These are phyloP conservation scores for Jackrogersella minutella DNA, from an alignment of 495 filamentous ascomycete species.

Conservation along the genomic window DNA sequence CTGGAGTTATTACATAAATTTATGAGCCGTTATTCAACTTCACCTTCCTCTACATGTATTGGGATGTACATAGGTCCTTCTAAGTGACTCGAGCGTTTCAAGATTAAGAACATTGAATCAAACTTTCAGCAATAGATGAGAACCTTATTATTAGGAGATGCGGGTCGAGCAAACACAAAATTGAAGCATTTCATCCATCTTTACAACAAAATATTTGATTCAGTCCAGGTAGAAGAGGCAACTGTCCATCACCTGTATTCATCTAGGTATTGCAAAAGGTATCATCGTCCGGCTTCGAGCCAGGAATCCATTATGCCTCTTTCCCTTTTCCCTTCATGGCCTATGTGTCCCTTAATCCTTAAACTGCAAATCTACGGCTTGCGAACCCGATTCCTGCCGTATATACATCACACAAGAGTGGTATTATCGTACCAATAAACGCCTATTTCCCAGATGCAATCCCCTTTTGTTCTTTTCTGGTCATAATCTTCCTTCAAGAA, in stretches of 20 bases:
- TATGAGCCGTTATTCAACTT: background rate
- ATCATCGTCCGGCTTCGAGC: slow-evolving; percentile 34
- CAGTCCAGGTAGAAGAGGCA: background rate
- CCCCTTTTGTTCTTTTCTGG: slow-evolving; percentile 8
- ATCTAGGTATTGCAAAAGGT: slow-evolving; percentile 29
- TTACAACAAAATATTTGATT: background rate
- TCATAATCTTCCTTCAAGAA: background rate
- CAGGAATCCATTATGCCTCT: slow-evolving; percentile 24
- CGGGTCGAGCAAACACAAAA: no score
- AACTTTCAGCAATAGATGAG: no score
- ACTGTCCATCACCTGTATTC: slow-evolving; percentile 10
- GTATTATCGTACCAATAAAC: slow-evolving; percentile 34
- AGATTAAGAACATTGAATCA: background rate
- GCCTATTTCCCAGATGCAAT: slow-evolving; percentile 30
- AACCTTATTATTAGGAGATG: no score
- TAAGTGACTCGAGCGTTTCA: background rate
- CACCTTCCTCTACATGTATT: background rate
- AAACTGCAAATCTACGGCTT: slow-evolving; percentile 7
- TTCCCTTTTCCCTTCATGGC: slow-evolving; percentile 3
- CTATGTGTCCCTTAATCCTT: slow-evolving; percentile 3
- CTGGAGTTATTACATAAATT: slow-evolving; percentile 1
- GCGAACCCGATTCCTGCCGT: slow-evolving; percentile 1
- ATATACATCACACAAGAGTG: slow-evolving; percentile 26
- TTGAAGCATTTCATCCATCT: no score
- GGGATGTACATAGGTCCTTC: background rate